Base-by-base conservation (phyloP, 768 basidiomycete species). In the Amanita pseudoporphyria region DNA sequence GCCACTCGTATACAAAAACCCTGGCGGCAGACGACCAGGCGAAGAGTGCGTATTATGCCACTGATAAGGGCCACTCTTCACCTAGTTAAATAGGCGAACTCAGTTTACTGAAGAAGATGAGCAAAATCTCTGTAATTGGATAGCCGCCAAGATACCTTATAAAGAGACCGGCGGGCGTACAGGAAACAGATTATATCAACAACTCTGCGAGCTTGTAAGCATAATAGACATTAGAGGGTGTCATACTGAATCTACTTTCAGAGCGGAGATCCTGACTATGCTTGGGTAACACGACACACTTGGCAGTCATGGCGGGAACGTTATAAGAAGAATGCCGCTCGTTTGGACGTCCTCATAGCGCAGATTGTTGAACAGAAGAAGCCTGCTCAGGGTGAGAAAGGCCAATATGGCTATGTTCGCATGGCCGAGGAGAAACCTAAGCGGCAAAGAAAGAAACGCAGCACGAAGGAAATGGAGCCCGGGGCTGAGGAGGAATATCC, bases 271-370 rank as follows among this genome's bases (percentile, higher is more conserved):
- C 81, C 85, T 1, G 84, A 86, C 54, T 88, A 79, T 57, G 70
- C 75, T 0, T 90, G 87, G 87, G 88, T 88, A 16, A 72, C 70
- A 21, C 80, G 87, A 13, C 87, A 91, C 60, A 88, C 87, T 2
- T 91, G 87, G 87, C 86, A 89, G 55, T 91, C 87, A 13, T 91
- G 87, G 87, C 77, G 88, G 22, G 87, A 91, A 59, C 73, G 88
- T 24, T 91, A 91, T 68, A 89, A 90, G 70, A 90, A 90, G 64
- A 84, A 91, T 53, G 69, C 84, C 0, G 60, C 66, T 6, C 78
- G 86, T 9, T 71, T 90, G 32, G 86, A 90, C 58, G 58, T 58
- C 9, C 64, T 77, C 47, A 89, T 91, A 46, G 63, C 77, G 1
- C 67, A 67, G 4, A 79, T 88, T 10, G 85, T 90, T 1, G 80